phyloP scores from a whole-genome alignment of 768 basidiomycete genomes.

The Fomitopsis pulvina region DNA sequence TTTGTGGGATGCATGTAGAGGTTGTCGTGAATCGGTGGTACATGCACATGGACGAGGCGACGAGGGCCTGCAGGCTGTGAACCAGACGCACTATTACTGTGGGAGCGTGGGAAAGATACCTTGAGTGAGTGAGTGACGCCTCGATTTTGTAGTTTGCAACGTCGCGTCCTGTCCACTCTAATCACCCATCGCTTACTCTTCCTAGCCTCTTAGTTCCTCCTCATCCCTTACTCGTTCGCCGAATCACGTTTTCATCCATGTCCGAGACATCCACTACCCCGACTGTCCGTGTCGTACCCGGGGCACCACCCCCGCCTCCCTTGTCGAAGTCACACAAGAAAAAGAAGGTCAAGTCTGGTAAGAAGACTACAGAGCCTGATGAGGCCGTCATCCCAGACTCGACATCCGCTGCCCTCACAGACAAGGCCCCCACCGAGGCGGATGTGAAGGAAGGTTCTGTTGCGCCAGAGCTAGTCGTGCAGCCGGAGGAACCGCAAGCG shows the following conservation, averaged over 20 bases:
- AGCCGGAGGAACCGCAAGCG: constrained; percentile 17
- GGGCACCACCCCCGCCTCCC: constrained; percentile 61
- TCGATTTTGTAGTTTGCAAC: not conserved
- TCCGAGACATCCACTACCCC: constrained; percentile 22
- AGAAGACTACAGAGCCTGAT: constrained; percentile 32
- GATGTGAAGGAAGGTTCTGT: constrained; percentile 43
- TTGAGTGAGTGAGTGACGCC: not conserved
- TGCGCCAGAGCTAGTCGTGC: constrained; percentile 40
- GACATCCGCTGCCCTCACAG: constrained; percentile 38
- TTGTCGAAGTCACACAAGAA: constrained; percentile 52
- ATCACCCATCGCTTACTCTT: not conserved
- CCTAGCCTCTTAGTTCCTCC: not conserved
- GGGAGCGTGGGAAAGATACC: not conserved
- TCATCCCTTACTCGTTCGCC: no score
- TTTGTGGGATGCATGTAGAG: no score
- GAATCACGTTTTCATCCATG: constrained; percentile 20
- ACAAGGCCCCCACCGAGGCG: constrained; percentile 41
- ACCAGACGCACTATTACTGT: not conserved
- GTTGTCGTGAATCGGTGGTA: no score
- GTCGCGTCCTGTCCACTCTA: not conserved
- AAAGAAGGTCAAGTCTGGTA: constrained; percentile 39
- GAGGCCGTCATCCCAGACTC: constrained; percentile 43
- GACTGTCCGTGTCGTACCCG: constrained; percentile 59
- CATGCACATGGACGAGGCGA: no score
- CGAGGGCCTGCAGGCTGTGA: not conserved